These are phyloP conservation scores for Musa itinerans DNA, from an alignment of 176 grass and related monocot genomes.

Conservation along the genomic window DNA sequence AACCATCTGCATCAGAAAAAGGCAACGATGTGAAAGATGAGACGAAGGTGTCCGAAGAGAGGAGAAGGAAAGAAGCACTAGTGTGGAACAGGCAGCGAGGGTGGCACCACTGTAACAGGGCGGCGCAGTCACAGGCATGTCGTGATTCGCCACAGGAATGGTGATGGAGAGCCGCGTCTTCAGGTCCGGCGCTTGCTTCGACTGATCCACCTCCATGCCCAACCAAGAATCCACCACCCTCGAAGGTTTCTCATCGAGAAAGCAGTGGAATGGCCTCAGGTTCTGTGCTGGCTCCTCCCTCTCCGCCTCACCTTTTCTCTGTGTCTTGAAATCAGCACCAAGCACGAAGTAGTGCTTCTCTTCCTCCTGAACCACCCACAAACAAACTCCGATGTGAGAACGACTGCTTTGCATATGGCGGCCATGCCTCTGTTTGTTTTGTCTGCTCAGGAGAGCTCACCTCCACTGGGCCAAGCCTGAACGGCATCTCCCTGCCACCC, in stretches of 20 bases:
- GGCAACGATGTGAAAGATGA: not conserved
- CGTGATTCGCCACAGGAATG: constrained; percentile 4
- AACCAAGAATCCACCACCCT: not conserved
- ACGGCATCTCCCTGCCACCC: not conserved
- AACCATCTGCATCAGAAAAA: constrained; percentile 5
- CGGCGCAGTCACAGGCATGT: not conserved
- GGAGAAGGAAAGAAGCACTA: not conserved
- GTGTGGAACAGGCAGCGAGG: too few species aligned
- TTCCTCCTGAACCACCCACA: constrained; percentile 15
- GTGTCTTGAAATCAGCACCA: constrained; percentile 26
- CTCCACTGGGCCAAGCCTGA: not conserved
- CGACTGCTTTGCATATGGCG: not conserved
- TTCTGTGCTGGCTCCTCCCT: not conserved
- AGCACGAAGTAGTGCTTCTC: constrained; percentile 17
- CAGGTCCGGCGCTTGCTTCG: not conserved
- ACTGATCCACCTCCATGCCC: not conserved
- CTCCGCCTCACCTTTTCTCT: constrained; percentile 6
- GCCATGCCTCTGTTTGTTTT: not conserved
- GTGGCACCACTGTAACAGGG: not conserved
- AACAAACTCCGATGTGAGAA: constrained; percentile 13
- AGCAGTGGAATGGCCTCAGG: constrained; percentile 29
- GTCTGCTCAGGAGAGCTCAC: not conserved
- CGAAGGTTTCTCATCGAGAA: constrained; percentile 24
- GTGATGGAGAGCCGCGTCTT: constrained; percentile 17
- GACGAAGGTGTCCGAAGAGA: not conserved